Conservation (phyloP, 352 stramenopile species). For the Phytophthora palmivora region DNA sequence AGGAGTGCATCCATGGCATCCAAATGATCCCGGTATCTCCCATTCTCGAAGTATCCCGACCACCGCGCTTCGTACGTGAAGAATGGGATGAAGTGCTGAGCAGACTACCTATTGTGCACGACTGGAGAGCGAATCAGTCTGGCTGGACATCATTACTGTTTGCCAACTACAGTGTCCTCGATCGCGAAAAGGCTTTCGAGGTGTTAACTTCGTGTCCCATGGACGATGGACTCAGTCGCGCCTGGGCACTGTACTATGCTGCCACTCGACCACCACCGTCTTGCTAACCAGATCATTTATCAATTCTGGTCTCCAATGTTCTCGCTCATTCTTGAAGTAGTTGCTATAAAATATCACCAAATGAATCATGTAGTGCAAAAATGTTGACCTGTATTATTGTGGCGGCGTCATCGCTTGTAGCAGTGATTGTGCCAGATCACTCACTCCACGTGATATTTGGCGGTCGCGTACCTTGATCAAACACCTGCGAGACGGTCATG, state of each 20-base stretch:
- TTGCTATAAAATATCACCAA: constrained; percentile 1
- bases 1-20: constrained; percentile 81
- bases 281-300: constrained; percentile 30
- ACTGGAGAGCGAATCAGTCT: constrained; percentile 55
- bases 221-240: constrained; percentile 76
- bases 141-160: constrained; percentile 73
- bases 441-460: constrained; percentile 33
- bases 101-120: constrained; percentile 54
- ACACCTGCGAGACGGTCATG: constrained; percentile 31
- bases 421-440: constrained; percentile 61
- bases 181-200: constrained; percentile 42
- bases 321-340: not conserved
- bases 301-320: not conserved
- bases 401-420: constrained; percentile 45
- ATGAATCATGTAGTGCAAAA: too few relatives aligned
- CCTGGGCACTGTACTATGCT: constrained; percentile 70
- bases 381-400: constrained; percentile 18
- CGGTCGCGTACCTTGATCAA: constrained; percentile 45
- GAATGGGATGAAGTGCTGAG: constrained; percentile 70
- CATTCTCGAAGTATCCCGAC: constrained; percentile 52
- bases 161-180: constrained; percentile 61
- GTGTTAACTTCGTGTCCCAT: constrained; percentile 57
- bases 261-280: constrained; percentile 42
- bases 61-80: constrained; percentile 52
- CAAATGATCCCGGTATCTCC: constrained; percentile 78